Base-by-base conservation (phyloP, 768 basidiomycete species). In the Grammothele lineata region DNA sequence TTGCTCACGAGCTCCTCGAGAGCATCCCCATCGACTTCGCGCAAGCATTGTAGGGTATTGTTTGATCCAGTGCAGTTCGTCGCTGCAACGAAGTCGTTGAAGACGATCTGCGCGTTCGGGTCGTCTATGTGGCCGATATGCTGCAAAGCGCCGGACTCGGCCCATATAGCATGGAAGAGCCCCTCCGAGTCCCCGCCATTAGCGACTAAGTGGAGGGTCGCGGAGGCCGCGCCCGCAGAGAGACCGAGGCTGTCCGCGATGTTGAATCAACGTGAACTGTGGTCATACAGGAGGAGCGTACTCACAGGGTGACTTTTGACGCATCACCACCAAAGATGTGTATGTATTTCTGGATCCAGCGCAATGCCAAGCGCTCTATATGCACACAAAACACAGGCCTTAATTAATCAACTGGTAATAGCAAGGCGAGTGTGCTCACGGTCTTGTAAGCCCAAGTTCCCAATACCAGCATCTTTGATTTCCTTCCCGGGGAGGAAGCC, bases 391-490 rank as follows among this genome's bases (percentile, higher is more conserved):
- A n/a, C n/a, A n/a, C n/a, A n/a, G n/a, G n/a, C n/a, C n/a, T n/a
- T n/a, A n/a, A n/a, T n/a, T n/a, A n/a, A n/a, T n/a, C n/a, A n/a
- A n/a, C n/a, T n/a, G n/a, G n/a, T n/a, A n/a, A n/a, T n/a, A n/a
- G n/a, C n/a, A 8, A 22, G 15, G 17, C 8, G 17, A 42, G 9
- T 1, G 21, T 15, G 2, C 15, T 15, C 1, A 71, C 72, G 72
- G 60, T 81, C 77, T 38, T 62, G 65, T 10, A 80, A 58, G 12
- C 78, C 78, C 15, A 76, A 60, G 54, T 80, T 78, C 9, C 65
- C 67, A 15, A 63, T 43, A 1, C 66, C 64, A n/a, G 65, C 68
- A 4, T 54, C 63, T 43, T 66, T 64, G 1, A 71, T 64, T 49
- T 72, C 71, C 36, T 67, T 57, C 11, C 70, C 56, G 7, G 63